Evolutionary conservation across 805 yeast genomes (phyloP), one percentile per base, ranked within the genome.

Genomic region (Starmerella sirachaensis): DNA sequence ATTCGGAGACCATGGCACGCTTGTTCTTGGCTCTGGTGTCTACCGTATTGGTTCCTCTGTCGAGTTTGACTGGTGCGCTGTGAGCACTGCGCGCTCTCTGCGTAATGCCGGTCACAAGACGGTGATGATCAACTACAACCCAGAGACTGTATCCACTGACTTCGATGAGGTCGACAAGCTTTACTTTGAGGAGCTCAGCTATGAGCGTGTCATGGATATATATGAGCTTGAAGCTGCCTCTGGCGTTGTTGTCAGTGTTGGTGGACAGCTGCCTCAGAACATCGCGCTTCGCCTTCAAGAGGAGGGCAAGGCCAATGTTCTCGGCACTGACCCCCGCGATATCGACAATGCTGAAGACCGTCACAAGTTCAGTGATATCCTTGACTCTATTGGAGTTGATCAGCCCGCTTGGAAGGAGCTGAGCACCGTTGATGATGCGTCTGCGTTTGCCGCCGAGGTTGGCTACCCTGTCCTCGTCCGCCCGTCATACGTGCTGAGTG

Each of bases 31-130:
- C 38, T 85, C 96, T n/a, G 97, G 98, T 68, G 98, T 91, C 35
- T 88, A 88, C 73, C 76, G 98, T 63, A 88, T 88, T 60, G 98
- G 98, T 42, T 86, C 96, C 2, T 85, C 96, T 22, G 98, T 88
- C 38, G 98, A 91, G 66, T 88, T 88, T 55, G 98, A 88, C 63
- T 88, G 98, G 98, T 88, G 98, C 70, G 98, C 97, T 39, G 98
- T 88, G 47, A 74, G 91, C 47, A 81, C 98, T 41, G 95, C 94
- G 40, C 77, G 96, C 59, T 85, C 96, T 30, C 74, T 88, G 53
- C 76, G 98, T 61, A 79, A 74, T 37, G 68, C 74, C 39, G 94
- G 94, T 47, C 78, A 76, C 60, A 82, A 78, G 63, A 88, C 98
- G 22, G 76, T 88, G 49, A 88, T 88, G 98, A 73, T 88, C 57